Evolutionary conservation across 2,329 filamentous ascomycete genomes (phyloP), one percentile per base, ranked within the genome.

Genomic region (Zymoseptoria pseudotritici): DNA sequence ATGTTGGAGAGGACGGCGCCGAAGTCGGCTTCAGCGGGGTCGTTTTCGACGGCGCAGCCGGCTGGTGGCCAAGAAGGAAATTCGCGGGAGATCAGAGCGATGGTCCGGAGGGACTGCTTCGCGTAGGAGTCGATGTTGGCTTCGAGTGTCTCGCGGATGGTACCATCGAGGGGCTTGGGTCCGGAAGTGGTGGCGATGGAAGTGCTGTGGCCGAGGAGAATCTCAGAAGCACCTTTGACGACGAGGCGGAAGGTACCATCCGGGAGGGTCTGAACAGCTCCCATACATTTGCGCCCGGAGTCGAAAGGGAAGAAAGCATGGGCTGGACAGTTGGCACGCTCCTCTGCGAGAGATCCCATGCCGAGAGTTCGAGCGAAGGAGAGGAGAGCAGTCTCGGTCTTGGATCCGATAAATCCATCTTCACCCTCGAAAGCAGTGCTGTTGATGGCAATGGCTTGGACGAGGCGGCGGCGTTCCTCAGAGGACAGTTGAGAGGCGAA

Each of bases 21-120:
- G 61, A 92, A 88, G 5, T 86, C 78, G n/a, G 83, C 86, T 60
- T 87, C 81, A 19, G 79, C 80, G 4, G 78, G 71, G 65, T 89
- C 85, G 61, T 88, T 85, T 61, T 87, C 83, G 36, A 80, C 72
- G 36, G 74, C 79, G 50, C 77, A 83, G 10, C 81, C 83, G 54
- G 82, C 81, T 61, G 79, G 83, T 5, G 91, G 90, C 31, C 91
- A 91, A 90, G 91, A 88, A 4, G 68, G 58, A 66, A 94, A 95
- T 67, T 96, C 91, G 59, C 86, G 87, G 75, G 91, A 95, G 56
- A 91, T 80, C 63, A 96, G 82, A 50, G 86, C 90, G 66, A 96
- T 95, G 1, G 91, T 95, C 63, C 91, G 85, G 46, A 96, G 81
- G 4, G 91, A 95, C 20, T 87, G 83, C 29, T 83, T 84, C 7